phyloP scores from a whole-genome alignment of 352 stramenopile genomes.

The Phytophthora brassicae region DNA sequence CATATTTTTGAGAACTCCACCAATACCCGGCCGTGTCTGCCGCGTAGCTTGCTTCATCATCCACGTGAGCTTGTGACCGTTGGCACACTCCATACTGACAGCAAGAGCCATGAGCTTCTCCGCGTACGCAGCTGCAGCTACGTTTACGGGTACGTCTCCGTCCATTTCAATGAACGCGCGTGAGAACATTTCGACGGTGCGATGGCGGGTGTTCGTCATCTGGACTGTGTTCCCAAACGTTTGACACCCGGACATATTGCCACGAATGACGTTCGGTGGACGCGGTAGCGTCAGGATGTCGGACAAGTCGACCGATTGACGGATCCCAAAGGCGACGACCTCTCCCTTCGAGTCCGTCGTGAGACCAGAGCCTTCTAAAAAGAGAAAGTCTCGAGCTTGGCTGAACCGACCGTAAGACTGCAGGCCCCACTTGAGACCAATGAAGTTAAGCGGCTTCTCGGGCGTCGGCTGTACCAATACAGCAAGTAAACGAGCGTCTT shows the following conservation, averaged over 20 bases:
- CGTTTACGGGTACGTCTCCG: conserved; percentile 29
- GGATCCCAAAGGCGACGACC: conserved; percentile 34
- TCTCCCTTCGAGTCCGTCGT: conserved; percentile 30
- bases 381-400: conserved; percentile 45
- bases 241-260: conserved; percentile 38
- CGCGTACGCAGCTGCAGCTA: conserved; percentile 24
- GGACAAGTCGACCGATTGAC: conserved; percentile 35
- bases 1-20: conserved; percentile 20
- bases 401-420: conserved; percentile 39
- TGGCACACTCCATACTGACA: conserved; percentile 42
- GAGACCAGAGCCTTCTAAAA: conserved; percentile 42
- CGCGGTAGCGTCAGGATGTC: conserved; percentile 28
- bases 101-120: conserved; percentile 35
- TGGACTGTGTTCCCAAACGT: conserved; percentile 31
- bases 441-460: conserved; percentile 41
- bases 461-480: conserved; percentile 32
- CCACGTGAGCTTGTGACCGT: conserved; percentile 43
- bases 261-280: conserved; percentile 39
- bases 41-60: conserved; percentile 35
- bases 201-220: conserved; percentile 7
- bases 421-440: conserved; percentile 48
- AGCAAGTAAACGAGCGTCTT: conserved; percentile 38
- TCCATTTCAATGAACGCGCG: conserved; percentile 38
- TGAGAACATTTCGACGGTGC: conserved; percentile 39
- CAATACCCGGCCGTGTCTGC: conserved; percentile 13